Base-by-base conservation (phyloP, 345 rosid genomes). In the Ailanthus altissimus region DNA sequence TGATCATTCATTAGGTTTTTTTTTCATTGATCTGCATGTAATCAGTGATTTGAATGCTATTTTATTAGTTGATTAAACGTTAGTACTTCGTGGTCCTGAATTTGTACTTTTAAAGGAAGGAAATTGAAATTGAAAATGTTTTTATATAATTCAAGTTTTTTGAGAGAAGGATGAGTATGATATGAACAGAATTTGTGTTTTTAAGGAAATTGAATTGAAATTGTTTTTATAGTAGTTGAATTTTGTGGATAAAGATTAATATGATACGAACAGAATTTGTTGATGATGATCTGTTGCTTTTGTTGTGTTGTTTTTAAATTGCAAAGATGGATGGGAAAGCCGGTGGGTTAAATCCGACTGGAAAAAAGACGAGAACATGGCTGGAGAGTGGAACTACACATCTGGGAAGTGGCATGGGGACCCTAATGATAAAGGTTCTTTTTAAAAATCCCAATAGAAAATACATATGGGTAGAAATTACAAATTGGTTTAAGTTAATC, bases 331-430 rank as follows among this genome's bases (percentile, higher is more conserved):
- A 82, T 96, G 99, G 99, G 97, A 93, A 81, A 92, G 18, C 18
- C 81, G 92, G 50, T 96, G 99, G 98, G 97, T 93, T 38, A 85
- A 76, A 76, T 93, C 99, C 51, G 97, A 93, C 20, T 93, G 98
- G 99, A 96, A 92, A 86, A 92, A 80, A 79, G 97, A 96, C 74
- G 99, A 96, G 36, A 89, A 83, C 65, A 42, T 83, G 79, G 99
- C 97, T 51, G 98, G 99, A 67, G 94, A 86, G 80, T 96, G 98
- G 98, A 96, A 89, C 75, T 88, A 84, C 85, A 93, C 99, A 11
- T 78, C 99, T 16, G 99, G 99, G 21, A 92, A 96, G 73, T 93
- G 99, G 99, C 84, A 84, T 49, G 99, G 98, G 73, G 94, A 93
- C 67, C 75, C 94, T 28, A 85, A 90, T 71, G 97, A 92, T 74